Base-by-base conservation (phyloP, 1,284 basidiomycete genomes). In the Cerrena zonata region DNA sequence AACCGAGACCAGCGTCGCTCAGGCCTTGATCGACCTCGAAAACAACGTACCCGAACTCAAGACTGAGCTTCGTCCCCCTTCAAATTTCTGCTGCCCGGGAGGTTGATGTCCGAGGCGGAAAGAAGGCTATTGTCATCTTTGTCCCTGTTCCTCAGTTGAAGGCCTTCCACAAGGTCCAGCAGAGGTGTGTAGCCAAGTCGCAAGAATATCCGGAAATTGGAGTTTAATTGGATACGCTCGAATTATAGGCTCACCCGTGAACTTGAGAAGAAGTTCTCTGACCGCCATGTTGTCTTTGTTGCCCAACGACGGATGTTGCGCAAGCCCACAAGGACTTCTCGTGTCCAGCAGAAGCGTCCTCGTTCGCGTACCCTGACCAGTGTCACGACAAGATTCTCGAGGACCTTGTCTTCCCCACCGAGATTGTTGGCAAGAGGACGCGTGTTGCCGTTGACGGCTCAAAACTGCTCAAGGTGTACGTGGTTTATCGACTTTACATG, bases 191-290 rank as follows among this genome's bases (percentile, higher is more conserved):
- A 49, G 40, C 21, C 27, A 7, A 21, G n/a, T n/a, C n/a, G n/a
- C 7, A 5, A 34, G 2, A n/a, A 48, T 48, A 21, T 18, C 12
- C 21, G n/a, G 15, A 24, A 23, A 26, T 34, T n/a, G n/a, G n/a
- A n/a, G n/a, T n/a, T n/a, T n/a, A n/a, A n/a, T n/a, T n/a, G n/a
- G n/a, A n/a, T n/a, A n/a, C n/a, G n/a, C n/a, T n/a, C n/a, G n/a
- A n/a, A n/a, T 48, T 48, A 19, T 68, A 98, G 94, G 72, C 87
- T 99, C 68, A 97, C 94, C 61, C 89, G 94, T 56, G 95, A 99
- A 74, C 85, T 99, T 67, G 96, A 99, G 85, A 99, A 99, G 86
- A 99, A 99, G 78, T 98, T 99, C 78, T 93, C 94, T 49, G 93
- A 96, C 75, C 88, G 94, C 68, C 95, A 97, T 76, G 92, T 99